A percentile compares a stretch with the other conserved stretches of the same genome.
phyloP scores from a whole-genome alignment of 2,329 filamentous ascomycete genomes.

The Podosphaera fusca region DNA sequence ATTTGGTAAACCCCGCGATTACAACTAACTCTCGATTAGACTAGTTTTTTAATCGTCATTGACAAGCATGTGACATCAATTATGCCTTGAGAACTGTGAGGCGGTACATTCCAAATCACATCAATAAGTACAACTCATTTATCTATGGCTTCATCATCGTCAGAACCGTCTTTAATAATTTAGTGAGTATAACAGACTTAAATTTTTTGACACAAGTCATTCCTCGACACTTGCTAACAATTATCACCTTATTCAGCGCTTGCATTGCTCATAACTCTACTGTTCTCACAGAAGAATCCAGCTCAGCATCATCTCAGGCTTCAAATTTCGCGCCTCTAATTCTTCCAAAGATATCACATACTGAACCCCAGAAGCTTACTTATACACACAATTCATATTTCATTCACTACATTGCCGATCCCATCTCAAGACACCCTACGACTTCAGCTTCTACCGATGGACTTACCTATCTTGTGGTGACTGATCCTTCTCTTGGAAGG shows the following conservation, averaged over 20 bases:
- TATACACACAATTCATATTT: conserved; percentile 81
- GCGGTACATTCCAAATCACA: no score
- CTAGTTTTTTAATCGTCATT: no score
- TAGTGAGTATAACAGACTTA: conserved; percentile 30
- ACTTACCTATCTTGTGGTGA: conserved; percentile 78
- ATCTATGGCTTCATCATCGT: conserved; percentile 48
- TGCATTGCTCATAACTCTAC: conserved; percentile 89
- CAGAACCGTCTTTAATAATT: conserved; percentile 42
- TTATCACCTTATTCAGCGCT: conserved; percentile 29
- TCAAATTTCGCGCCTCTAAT: conserved; percentile 79
- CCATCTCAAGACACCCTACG: conserved; percentile 39
- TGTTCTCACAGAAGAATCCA: conserved; percentile 81
- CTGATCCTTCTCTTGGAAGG: conserved; percentile 56
- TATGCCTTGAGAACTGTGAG: no score
- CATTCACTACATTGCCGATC: conserved; percentile 87
- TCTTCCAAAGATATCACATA: conserved; percentile 81
- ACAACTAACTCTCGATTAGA: no score
- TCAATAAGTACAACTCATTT: neutral
- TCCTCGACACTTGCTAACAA: conserved; percentile 2
- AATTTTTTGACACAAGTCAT: neutral
- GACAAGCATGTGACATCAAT: no score
- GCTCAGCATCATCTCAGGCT: conserved; percentile 59
- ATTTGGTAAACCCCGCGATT: no score
- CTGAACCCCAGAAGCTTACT: conserved; percentile 62
- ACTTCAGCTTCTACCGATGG: conserved; percentile 43